Base-by-base conservation (phyloP, 352 stramenopile species). In the Discostella stelligera region DNA sequence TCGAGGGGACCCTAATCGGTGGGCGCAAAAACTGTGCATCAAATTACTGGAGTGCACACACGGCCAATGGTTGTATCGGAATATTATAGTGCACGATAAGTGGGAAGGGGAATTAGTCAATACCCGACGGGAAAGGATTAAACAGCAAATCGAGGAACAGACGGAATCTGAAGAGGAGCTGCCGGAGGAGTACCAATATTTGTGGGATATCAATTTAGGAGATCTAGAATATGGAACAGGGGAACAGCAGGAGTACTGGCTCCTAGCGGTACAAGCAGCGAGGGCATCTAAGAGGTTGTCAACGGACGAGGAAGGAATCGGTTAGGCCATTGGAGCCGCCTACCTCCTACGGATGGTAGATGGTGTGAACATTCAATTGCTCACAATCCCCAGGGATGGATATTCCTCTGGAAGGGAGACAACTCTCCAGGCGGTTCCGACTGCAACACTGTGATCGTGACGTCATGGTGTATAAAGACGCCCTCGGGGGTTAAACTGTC, bases 221-320 rank as follows among this genome's bases (percentile, higher is more conserved):
- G 44, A 68, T 48, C 16, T 44, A 32, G 25, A 37, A 39, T 58
- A 41, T 5, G 21, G 20, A 48, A 16, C 54, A n/a, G 52, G 21
- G 20, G 65, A 73, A 55, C 2, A 39, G 18, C 27, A 66, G n/a
- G 32, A 63, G 14, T 73, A 73, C 32, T 73, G 66, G 66, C 52
- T 73, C 0, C 53, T 73, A 14, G n/a, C 37, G 18, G 53, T 66
- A 14, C 14, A 30, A 25, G 52, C 66, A 0, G 53, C 66, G 13
- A 54, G 66, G 25, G 3, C 44, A 13, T 52, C 56, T 14, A 37
- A 25, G 3, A 3, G 7, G 14, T 21, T 27, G 14, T 6, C n/a
- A n/a, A n/a, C n/a, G 49, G 18, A 3, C 1, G 30, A n/a, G 30
- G 14, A 13, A 21, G 49, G 30, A 6, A 21, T n/a, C n/a, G n/a